Conservation (phyloP, 164 flowering plant species). For the Berberis vulgaris region DNA sequence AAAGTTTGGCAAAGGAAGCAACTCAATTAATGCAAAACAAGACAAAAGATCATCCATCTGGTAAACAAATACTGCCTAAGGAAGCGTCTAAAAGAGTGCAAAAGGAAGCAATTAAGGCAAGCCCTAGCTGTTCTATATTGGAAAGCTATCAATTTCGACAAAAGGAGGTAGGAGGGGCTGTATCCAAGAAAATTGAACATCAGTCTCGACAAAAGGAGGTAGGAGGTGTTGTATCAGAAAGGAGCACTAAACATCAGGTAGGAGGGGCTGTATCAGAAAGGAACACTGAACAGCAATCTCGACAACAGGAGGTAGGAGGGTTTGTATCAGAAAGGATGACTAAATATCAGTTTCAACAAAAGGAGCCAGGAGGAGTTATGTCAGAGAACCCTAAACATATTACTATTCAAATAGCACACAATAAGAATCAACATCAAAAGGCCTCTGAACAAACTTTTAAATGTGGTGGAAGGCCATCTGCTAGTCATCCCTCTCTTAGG, state of each 20-base stretch:
- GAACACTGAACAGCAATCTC: background rate
- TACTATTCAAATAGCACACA: slow-evolving; percentile 6
- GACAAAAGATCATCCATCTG: slow-evolving; percentile 7
- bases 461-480: background rate
- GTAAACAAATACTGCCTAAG: slow-evolving; percentile 9
- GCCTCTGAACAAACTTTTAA: slow-evolving; percentile 3
- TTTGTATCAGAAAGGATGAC: too few species aligned
- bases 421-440: slow-evolving; percentile 5
- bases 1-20: background rate
- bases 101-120: slow-evolving; percentile 11
- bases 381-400: background rate
- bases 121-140: slow-evolving; percentile 1
- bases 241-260: too few species aligned
- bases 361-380: too few species aligned
- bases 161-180: slow-evolving; percentile 4
- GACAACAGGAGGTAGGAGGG: too few species aligned
- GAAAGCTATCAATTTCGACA: slow-evolving; percentile 7
- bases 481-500: slow-evolving; percentile 10
- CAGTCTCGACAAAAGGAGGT: too few species aligned
- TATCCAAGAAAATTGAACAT: background rate
- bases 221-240: too few species aligned
- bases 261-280: slow-evolving; percentile 9
- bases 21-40: background rate
- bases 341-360: too few species aligned
- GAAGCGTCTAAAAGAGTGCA: slow-evolving; percentile 2